Evolutionary conservation across 768 basidiomycete genomes (phyloP), one percentile per base, ranked within the genome.

Genomic region (Ephemerocybe angulata): DNA sequence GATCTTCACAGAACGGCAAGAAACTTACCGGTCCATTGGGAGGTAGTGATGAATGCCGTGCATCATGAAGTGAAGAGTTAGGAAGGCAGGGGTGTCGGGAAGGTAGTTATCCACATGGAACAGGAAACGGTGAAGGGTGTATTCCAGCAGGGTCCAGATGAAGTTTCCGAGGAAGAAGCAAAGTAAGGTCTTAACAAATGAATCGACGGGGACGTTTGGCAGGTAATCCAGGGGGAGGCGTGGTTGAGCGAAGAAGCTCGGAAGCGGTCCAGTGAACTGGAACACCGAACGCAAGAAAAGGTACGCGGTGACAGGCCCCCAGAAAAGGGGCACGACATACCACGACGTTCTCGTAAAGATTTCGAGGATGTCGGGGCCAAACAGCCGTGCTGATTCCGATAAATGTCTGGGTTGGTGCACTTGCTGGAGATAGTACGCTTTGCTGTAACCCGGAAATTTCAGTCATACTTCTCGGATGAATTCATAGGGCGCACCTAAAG

Each of bases 1-100:
- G 50, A 49, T n/a, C 21, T 44, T 17, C n/a, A 37, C 43, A 12
- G 24, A 8, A 54, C 24, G 27, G 37, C 15, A 37, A 17, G 46
- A 17, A 37, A 70, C 82, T 58, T 64, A 91, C 88, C 85, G 77
- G 66, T 97, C 94, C 94, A 98, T 97, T 15, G 94, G 97, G 59
- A 99, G 76, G 65, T 95, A 99, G 70, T 99, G 97, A 67, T 99
- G 97, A 31, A 99, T 85, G 15, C 97, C 97, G 65, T 98, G 97
- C 67, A 92, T 76, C 63, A 91, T 67, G 73, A 99, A 99, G 67
- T 99, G 97, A 24, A 98, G 67, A 40, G 85, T 84, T 64, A 98
- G 77, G 71, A 88, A 90, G 50, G 74, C 72, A 4, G 88, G 87
- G 54, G 74, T 77, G 70, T 99, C 97, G 2, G 97, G 97, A 21